Conservation (phyloP, 352 stramenopile genomes). For the Phytophthora citrophthora region DNA sequence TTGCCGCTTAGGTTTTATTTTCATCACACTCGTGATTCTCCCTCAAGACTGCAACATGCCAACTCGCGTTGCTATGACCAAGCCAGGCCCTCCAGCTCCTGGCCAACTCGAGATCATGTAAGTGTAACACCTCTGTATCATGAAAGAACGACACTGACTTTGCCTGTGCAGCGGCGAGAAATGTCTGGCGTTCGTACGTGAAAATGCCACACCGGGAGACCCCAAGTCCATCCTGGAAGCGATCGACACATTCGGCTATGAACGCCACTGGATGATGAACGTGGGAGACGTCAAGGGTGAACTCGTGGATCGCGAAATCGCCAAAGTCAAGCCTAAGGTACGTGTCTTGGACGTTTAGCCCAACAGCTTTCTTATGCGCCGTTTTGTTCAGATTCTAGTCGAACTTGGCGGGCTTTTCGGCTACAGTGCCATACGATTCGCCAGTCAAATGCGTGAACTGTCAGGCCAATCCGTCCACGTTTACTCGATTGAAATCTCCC, state of each 20-base stretch:
- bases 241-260: conserved; percentile 47
- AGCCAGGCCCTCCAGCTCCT: conserved; percentile 17
- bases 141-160: neutral
- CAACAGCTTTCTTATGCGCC: too few species aligned
- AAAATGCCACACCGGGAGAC: conserved; percentile 37
- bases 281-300: conserved; percentile 50
- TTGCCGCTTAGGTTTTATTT: neutral
- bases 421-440: conserved; percentile 59
- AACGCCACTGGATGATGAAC: conserved; percentile 53
- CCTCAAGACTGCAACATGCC: conserved; percentile 19
- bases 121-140: neutral
- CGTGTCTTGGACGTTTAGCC: neutral
- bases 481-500: conserved; percentile 56
- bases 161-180: conserved; percentile 17
- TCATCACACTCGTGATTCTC: neutral
- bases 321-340: conserved; percentile 38
- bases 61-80: conserved; percentile 28
- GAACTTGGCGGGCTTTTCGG: conserved; percentile 49
- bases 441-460: conserved; percentile 34
- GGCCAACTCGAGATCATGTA: conserved; percentile 31
- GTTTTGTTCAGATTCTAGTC: conserved; percentile 32
- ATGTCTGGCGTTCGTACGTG: conserved; percentile 37
- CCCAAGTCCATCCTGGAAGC: conserved; percentile 39
- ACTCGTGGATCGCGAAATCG: conserved; percentile 47
- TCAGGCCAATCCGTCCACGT: conserved; percentile 29